These are phyloP conservation scores for Ophiostoma perfectum DNA, from an alignment of 2,329 filamentous ascomycete genomes.

Conservation along the genomic window DNA sequence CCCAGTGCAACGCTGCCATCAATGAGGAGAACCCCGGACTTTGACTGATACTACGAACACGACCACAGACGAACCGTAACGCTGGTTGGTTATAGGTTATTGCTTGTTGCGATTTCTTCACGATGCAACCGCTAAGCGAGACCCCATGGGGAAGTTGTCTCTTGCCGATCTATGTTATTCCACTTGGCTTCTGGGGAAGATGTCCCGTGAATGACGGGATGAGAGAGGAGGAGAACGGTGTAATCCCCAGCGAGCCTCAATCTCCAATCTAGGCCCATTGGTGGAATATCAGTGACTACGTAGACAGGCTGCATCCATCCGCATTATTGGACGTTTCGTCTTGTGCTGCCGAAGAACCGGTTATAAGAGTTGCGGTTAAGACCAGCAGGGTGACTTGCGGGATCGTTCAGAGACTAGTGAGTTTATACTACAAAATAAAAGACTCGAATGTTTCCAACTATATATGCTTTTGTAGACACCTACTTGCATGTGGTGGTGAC, in stretches of 20 bases:
- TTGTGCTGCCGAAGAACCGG: too few species aligned
- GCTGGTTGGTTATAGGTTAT: not conserved
- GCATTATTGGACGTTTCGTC: not conserved
- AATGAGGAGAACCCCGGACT: not conserved
- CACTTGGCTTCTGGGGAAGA: not conserved
- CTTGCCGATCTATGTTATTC: not conserved
- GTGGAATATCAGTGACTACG: not conserved
- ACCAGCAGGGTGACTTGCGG: too few species aligned
- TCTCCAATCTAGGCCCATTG: not conserved
- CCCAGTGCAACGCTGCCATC: not conserved
- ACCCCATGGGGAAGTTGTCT: not conserved
- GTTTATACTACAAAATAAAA: too few species aligned
- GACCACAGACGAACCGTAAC: not conserved
- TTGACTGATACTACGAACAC: not conserved
- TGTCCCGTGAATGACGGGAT: not conserved
- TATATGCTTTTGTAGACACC: too few species aligned
- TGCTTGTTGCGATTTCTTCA: not conserved
- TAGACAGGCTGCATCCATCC: conserved; percentile 5
- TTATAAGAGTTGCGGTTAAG: too few species aligned
- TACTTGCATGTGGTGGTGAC: too few species aligned
- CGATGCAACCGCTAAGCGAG: conserved; percentile 2
- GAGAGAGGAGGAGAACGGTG: not conserved
- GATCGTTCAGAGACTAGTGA: too few species aligned
- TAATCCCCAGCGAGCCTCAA: not conserved
- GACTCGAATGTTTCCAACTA: too few species aligned